Base-by-base conservation (phyloP, 371 early-diverging fungal genomes). In the Mucor plumbeus region DNA sequence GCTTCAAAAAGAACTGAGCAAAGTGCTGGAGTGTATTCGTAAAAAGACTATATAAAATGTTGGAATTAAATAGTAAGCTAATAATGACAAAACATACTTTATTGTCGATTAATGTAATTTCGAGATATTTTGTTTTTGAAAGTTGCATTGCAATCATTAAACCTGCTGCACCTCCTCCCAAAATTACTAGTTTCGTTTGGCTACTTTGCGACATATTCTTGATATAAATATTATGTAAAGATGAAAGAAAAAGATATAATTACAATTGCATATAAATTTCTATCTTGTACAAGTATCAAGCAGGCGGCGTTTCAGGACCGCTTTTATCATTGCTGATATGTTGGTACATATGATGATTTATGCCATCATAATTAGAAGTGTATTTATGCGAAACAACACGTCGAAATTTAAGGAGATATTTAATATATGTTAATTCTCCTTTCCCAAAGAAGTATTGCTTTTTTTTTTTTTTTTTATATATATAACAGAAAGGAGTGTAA, bases 91-190 rank as follows among this genome's bases (percentile, higher is more conserved):
- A 50, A 15, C 55, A 8, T 71, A 74, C 78, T 61, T 82, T 82
- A 62, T 65, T 64, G 64, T 82, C 82, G 13, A 79, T 55, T 1
- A 82, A 63, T n/a, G 72, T 75, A n/a, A 79, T 71, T 9, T 77
- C 68, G 3, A 79, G 31, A n/a, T 60, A 54, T 35, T 63, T 68
- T 31, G 57, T 63, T 11, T 59, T 36, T 11, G 65, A 65, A 5
- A 78, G 43, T n/a, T 75, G 72, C 64, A 73, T 68, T 0, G 75
- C 73, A 14, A 76, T 63, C 13, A 81, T 53, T 13, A 72, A 33
- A 4, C 78, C 78, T 39, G 81, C 73, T 15, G 81, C 81, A 14
- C 81, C 81, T 0, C 77, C 81, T 4, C 81, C 81, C 13, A 81
- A 33, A 21, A 81, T 75, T 13, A 78, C 65, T 3, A 78, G 58